Evolutionary conservation across 2,329 filamentous ascomycete genomes (phyloP), one percentile per base, ranked within the genome.

Genomic region (Diaporthe citri): DNA sequence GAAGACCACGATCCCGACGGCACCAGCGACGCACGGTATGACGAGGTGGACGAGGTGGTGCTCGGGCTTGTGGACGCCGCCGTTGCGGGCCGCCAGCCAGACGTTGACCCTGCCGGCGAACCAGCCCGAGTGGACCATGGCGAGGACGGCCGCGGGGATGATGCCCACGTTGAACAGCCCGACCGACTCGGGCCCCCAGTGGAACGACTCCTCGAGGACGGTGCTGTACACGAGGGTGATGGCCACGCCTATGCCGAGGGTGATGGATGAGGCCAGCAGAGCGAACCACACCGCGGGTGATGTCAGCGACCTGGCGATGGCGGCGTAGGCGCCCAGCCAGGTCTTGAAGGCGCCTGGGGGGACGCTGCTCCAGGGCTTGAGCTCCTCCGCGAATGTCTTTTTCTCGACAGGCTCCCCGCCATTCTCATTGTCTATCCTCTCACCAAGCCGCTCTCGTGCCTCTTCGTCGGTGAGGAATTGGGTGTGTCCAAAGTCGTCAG

Each of bases 71-170:
- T 79, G 77, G n/a, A 85, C 80, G 31, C 85, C 85, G 28, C 82
- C 79, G 78, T 86, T 86, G 34, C 84, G 82, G 6, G 83, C 81
- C 0, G 86, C 84, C 4, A 87, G 78, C 60, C 74, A 79, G n/a
- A 80, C 75, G 2, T 78, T 75, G n/a, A 78, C 20, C 41, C 66
- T 57, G 72, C 81, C 80, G 51, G 76, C 77, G 1, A 56, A 60
- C 57, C 57, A 60, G 36, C 57, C 57, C 57, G 57, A 60, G 36
- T 41, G 34, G 9, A 41, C 34, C 36, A 60, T 60, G 36, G 57
- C 57, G 57, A 60, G 57, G 0, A 41, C 17, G 6, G 57, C 57
- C 1, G 57, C 57, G n/a, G 57, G 57, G 22, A 60, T 60, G 57
- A 60, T 60, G 34, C 57, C 57, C 0, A 60, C 36, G 57, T 60